These are phyloP conservation scores for Paratrypanosoma confusum DNA, from an alignment of 208 protist species.

Conservation along the genomic window DNA sequence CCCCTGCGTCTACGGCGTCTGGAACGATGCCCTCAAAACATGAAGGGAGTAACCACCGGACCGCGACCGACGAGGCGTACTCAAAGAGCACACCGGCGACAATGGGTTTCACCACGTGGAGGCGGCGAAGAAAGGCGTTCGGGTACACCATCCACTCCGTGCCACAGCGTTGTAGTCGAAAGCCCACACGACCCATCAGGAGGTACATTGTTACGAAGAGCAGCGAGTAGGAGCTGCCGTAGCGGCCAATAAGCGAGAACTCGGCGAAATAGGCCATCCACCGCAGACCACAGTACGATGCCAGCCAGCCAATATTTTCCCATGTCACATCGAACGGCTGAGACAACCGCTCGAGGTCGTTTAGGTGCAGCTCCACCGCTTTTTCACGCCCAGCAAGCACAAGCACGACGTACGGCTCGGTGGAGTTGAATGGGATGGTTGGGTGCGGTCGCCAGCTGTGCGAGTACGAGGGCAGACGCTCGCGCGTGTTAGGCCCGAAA, in stretches of 20 bases:
- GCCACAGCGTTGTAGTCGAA: too few relatives aligned
- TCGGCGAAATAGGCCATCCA: conserved; percentile 50
- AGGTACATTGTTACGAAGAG: conserved; percentile 32
- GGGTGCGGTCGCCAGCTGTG: conserved; percentile 64
- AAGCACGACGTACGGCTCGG: conserved; percentile 59
- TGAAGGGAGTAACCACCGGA: too few relatives aligned
- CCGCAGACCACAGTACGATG: conserved; percentile 35
- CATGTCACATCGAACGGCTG: conserved; percentile 7
- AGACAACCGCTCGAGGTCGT: conserved; percentile 16
- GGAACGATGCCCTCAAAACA: too few relatives aligned
- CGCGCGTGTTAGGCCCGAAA: conserved; percentile 33
- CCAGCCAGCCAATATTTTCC: conserved; percentile 16
- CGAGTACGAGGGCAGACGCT: conserved; percentile 20
- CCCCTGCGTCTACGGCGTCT: too few relatives aligned
- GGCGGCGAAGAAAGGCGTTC: too few relatives aligned
- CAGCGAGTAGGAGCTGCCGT: conserved; percentile 25
- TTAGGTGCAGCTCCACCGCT: conserved; percentile 15
- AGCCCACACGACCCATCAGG: conserved; percentile 9
- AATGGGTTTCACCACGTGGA: too few relatives aligned
- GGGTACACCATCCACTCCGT: too few relatives aligned
- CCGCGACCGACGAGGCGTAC: too few relatives aligned
- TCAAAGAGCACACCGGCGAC: too few relatives aligned
- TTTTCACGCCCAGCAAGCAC: conserved; percentile 23
- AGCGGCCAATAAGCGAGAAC: conserved; percentile 32
- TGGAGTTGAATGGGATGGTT: conserved; percentile 26